These are phyloP conservation scores for Artemisia tridentata DNA, from an alignment of 129 eudicot species.

Conservation along the genomic window DNA sequence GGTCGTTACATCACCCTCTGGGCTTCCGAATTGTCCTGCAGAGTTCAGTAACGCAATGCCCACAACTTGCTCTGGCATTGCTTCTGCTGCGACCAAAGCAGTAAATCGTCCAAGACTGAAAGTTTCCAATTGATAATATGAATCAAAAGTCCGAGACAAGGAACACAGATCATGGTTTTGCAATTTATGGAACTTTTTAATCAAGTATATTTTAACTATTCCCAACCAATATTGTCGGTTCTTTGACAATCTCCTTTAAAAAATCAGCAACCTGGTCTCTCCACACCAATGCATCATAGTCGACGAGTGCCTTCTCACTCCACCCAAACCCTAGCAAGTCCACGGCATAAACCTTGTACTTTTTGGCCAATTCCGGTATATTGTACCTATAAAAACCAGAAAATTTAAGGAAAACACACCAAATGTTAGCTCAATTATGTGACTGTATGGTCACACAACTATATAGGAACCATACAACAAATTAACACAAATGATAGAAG, in stretches of 20 bases:
- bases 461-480: conserved; percentile 3
- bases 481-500: not conserved
- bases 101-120: conserved; percentile 98
- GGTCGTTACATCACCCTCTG: conserved; percentile 22
- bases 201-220: conserved; percentile 52
- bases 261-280: conserved; percentile 95
- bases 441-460: conserved; percentile 5
- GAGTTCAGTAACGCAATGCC: conserved; percentile 83
- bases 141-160: not conserved
- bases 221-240: conserved; percentile 89
- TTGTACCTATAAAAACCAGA: conserved; percentile 60
- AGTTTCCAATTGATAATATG: conserved; percentile 7
- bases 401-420: not conserved
- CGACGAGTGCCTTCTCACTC: conserved; percentile 96
- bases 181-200: conserved; percentile 16
- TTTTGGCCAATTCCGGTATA: conserved; percentile 93
- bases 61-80: conserved; percentile 65
- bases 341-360: conserved; percentile 88
- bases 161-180: not conserved
- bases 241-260: conserved; percentile 81
- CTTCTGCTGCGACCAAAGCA: conserved; percentile 89
- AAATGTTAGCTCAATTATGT: not conserved
- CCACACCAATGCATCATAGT: conserved; percentile 96
- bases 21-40: conserved; percentile 95
- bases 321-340: conserved; percentile 96